Evolutionary conservation across 2,329 filamentous ascomycete genomes (phyloP), one percentile per base, ranked within the genome.

Genomic region (Calonectria leucothoes): DNA sequence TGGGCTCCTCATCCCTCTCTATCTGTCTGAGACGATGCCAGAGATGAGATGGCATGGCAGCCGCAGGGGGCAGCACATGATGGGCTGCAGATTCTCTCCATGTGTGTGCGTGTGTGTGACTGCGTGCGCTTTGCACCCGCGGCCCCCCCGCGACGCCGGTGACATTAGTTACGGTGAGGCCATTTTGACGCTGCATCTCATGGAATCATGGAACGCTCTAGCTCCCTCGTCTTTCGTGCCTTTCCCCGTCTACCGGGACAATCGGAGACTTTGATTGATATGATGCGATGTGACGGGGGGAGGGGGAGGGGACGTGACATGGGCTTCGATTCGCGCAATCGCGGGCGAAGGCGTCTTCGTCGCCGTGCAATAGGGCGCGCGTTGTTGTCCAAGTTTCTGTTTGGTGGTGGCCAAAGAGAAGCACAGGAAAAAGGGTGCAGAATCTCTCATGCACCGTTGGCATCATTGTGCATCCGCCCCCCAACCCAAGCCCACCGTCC

Each of bases 101-200:
- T n/a, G 55, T 59, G 55, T 59, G 55, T 37, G 33, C 31, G 23
- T 31, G 10, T 29, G 15, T n/a, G n/a, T n/a, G n/a, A n/a, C n/a
- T n/a, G n/a, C n/a, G n/a, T n/a, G n/a, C n/a, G n/a, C n/a, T n/a
- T n/a, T n/a, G n/a, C n/a, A n/a, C n/a, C n/a, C n/a, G n/a, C n/a
- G n/a, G n/a, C n/a, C 55, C 31, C 29, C 31, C 33, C 33, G 33
- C 55, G 55, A n/a, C 33, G 39, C 33, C 49, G 57, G 69, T 33
- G 57, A 27, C 48, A 35, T 66, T 63, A 35, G 71, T 39, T 66
- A 66, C 70, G 67, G 77, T 80, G 78, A 80, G 77, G 78, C 78
- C 70, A 80, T 75, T 72, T 67, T 70, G 71, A 59, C 52, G 69
- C 65, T 49, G 64, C 49, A 61, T 76, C 71, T 77, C 52, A 65